Evolutionary conservation across 768 basidiomycete species (phyloP), one percentile per base, ranked within the genome.

Genomic region (Russula virescens): DNA sequence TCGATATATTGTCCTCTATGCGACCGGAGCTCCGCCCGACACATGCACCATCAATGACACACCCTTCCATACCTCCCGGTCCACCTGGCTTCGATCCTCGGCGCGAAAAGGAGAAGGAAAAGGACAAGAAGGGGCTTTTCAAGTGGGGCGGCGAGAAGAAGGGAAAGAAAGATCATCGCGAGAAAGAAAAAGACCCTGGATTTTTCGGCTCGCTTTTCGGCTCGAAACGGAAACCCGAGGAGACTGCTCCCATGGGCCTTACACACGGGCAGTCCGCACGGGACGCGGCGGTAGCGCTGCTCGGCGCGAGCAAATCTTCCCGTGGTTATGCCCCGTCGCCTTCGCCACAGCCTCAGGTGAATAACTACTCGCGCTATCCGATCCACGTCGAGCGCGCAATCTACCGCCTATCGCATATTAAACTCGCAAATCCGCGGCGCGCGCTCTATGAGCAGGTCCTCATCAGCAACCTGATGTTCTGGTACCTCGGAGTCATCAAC

Each of bases 351-450:
- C 60, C 75, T 35, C 70, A 72, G 19, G 70, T 73, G 48, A 65
- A 68, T 40, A 68, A 68, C 42, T 87, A 82, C 67, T 80, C 95
- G 55, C 85, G 97, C 67, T 95, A 98, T 72, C 97, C 97, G 10
- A 98, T 99, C 63, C 97, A 99, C 70, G 97, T 99, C 66, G 97
- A 99, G 73, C 85, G 97, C 38, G 97, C 97, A 3, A 95, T 99
- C 51, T 99, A 99, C 75, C 82, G 97, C 63, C 79, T 99, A 54
- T 95, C 92, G 72, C 97, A 99, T 72, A 99, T 99, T 80, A 99
- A 99, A 75, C 80, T 99, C 49, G 97, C 97, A 23, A 99, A 98
- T 75, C 95, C 97, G 10, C 82, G 97, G 62, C 82, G 97, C 49
- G 95, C 97, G 28, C 80, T 99, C 19, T 98, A 97, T 70, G 97